These are phyloP conservation scores for Fusarium solani-melongenae DNA, from an alignment of 2,329 filamentous ascomycete species.

Conservation along the genomic window DNA sequence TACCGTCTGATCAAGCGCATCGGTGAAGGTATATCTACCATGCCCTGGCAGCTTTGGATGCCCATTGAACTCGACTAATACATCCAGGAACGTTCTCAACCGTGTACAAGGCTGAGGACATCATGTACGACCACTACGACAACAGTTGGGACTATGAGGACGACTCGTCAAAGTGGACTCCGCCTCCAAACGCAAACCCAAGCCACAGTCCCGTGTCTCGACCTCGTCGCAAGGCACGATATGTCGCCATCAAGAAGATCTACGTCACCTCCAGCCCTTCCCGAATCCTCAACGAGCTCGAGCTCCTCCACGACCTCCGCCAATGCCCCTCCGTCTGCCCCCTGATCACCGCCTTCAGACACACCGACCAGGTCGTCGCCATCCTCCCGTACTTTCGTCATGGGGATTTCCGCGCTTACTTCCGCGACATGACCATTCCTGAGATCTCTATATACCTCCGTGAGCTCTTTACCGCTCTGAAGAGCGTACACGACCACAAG, in stretches of 20 bases:
- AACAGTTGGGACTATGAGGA: constrained; percentile 88
- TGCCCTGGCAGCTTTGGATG: no score
- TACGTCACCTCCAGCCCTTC: constrained; percentile 96
- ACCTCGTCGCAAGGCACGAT: constrained; percentile 65
- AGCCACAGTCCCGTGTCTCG: constrained; percentile 47
- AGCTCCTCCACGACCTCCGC: constrained; percentile 88
- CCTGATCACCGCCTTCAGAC: constrained; percentile 95
- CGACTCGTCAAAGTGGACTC: constrained; percentile 73
- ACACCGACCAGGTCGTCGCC: constrained; percentile 93
- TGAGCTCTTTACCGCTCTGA: constrained; percentile 86
- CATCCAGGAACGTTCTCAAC: constrained; percentile 95
- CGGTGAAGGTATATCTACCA: constrained; percentile 90
- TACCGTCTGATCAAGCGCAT: constrained; percentile 97
- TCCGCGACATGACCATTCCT: constrained; percentile 84
- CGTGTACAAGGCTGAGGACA: constrained; percentile 97
- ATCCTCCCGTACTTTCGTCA: constrained; percentile 96
- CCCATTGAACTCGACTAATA: constrained; percentile 12
- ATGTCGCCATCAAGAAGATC: constrained; percentile 98
- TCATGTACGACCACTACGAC: constrained; percentile 83
- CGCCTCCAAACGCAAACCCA: constrained; percentile 76
- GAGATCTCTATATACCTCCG: constrained; percentile 93
- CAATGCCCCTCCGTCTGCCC: constrained; percentile 89
- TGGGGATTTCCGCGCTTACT: constrained; percentile 94
- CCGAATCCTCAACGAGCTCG: constrained; percentile 95
- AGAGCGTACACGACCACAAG: constrained; percentile 81